Evolutionary conservation across 1,284 basidiomycete genomes (phyloP), one percentile per base, ranked within the genome.

Genomic region (Cutaneotrichosporon daszewskae): DNA sequence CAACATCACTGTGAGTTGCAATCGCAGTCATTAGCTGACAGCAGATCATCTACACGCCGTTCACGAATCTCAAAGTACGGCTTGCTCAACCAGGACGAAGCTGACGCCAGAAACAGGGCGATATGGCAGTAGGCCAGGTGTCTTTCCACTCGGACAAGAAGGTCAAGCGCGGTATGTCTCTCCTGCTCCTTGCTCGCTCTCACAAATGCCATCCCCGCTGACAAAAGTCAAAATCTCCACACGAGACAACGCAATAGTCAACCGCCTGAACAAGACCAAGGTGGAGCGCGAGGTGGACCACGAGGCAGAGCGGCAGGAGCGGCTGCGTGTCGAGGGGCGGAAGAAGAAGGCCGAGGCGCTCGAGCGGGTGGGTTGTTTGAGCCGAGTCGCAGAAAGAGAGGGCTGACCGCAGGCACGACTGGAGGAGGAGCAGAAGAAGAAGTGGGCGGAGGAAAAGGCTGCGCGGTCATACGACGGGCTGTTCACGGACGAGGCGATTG

Each of bases 51-150:
- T 97, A 92, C 66, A 96, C 92, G 0, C 92, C 90, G 0, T 86
- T 79, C 13, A 79, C 82, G 47, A 94, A 92, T 66, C 75, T 94
- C 46, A 91, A 92, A 79, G 87, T 87, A 39, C 22, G 72, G 40
- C 13, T 11, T 6, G 28, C 5, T 9, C 28, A 7, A 10, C 7
- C n/a, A n/a, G 13, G 9, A 10, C 9, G 28, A 29, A 16, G 23
- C 39, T 45, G 32, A 44, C 23, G 9, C n/a, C 48, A 89, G 85
- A 96, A 96, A 87, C 85, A 86, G 8, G 91, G 91, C 1, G 89
- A 94, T 63, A 94, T 94, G 89, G 89, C 88, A 0, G 83, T 92
- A 2, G 94, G 95, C 0, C 84, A 92, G 59, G 95, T 98, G 0
- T 85, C 88, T 0, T 98, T 98, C 67, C 85, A 94, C 59, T 86